These are phyloP conservation scores for Botrytis hyacinthi DNA, from an alignment of 2,329 filamentous ascomycete genomes.

Conservation along the genomic window DNA sequence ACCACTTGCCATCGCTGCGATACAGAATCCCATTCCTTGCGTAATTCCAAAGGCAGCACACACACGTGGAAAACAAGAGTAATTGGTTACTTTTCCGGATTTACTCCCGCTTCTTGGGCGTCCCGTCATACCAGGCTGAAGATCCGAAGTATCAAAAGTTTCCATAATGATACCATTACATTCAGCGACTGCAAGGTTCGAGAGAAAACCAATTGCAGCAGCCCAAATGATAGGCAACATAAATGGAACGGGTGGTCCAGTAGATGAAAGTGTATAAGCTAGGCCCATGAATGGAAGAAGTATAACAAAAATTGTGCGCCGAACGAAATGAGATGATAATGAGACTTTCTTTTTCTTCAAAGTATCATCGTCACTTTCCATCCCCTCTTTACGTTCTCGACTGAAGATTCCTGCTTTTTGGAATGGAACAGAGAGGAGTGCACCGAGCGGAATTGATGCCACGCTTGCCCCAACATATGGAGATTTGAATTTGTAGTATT, in stretches of 20 bases:
- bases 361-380: constrained; percentile 65
- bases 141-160: constrained; percentile 75
- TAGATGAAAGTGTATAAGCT: constrained; percentile 65
- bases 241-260: constrained; percentile 58
- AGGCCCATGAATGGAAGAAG: constrained; percentile 64
- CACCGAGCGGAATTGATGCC: constrained; percentile 64
- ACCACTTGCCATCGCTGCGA: constrained; percentile 66
- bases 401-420: constrained; percentile 70
- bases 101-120: constrained; percentile 45
- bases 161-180: constrained; percentile 79
- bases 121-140: constrained; percentile 68
- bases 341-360: constrained; percentile 57
- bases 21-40: constrained; percentile 67
- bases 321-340: constrained; percentile 71
- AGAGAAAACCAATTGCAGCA: constrained; percentile 65
- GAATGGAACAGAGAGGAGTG: constrained; percentile 67
- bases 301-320: constrained; percentile 65
- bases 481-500: constrained; percentile 62
- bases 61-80: constrained; percentile 73
- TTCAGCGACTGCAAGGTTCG: constrained; percentile 71
- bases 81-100: constrained; percentile 61
- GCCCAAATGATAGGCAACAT: constrained; percentile 66
- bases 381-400: constrained; percentile 57
- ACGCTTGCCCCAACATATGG: constrained; percentile 66
- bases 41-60: constrained; percentile 67